These are phyloP conservation scores for Echium plantagineum DNA, from an alignment of 257 asterid genomes.

Conservation along the genomic window DNA sequence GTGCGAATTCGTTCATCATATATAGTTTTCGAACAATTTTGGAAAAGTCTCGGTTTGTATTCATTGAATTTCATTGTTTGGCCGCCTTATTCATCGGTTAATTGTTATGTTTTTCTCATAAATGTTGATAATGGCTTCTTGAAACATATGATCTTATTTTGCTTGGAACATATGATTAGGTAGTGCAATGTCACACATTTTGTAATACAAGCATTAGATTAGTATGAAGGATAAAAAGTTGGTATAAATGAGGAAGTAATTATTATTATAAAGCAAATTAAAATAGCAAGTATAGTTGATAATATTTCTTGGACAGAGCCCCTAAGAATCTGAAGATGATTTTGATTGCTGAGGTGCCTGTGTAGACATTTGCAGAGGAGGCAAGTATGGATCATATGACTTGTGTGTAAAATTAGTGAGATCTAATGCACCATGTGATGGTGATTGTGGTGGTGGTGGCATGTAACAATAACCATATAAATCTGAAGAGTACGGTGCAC, in stretches of 20 bases:
- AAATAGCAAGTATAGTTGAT: neutral
- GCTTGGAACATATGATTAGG: too few relatives aligned
- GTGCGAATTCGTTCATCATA: too few relatives aligned
- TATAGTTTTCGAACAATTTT: too few relatives aligned
- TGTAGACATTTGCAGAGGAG: slow-evolving; percentile 13
- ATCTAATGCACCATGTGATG: slow-evolving; percentile 9
- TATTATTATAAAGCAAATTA: neutral
- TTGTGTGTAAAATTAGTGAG: slow-evolving; percentile 12
- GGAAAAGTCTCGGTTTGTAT: neutral
- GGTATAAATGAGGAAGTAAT: neutral
- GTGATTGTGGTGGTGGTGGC: slow-evolving; percentile 10
- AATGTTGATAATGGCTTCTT: too few relatives aligned
- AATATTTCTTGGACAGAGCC: too few relatives aligned
- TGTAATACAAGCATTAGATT: too few relatives aligned
- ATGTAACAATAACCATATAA: slow-evolving; percentile 11
- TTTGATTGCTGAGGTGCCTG: slow-evolving; percentile 16
- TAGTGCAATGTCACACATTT: too few relatives aligned
- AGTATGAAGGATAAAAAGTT: too few relatives aligned
- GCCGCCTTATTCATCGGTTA: too few relatives aligned
- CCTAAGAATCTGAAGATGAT: slow-evolving; percentile 22
- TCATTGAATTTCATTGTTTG: neutral
- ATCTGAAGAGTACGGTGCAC: slow-evolving; percentile 7
- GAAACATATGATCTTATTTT: too few relatives aligned
- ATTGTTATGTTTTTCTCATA: too few relatives aligned
- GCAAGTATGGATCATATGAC: slow-evolving; percentile 14